Base-by-base conservation (phyloP, 2,329 filamentous ascomycete species). In the Lasiodiplodia theobromae region DNA sequence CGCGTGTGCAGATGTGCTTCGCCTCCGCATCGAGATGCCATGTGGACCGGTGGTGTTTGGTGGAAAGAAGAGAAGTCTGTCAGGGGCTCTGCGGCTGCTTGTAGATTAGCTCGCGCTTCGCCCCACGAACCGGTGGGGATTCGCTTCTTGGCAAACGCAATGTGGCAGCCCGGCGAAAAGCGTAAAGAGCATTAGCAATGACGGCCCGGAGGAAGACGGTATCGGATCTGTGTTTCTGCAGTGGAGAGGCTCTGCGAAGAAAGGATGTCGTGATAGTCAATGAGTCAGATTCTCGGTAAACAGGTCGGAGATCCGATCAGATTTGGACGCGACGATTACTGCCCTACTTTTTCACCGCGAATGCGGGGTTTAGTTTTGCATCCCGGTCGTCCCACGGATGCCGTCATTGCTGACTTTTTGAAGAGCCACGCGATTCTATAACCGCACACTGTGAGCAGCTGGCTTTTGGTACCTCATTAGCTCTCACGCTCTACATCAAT, bases 71-170 rank as follows among this genome's bases (percentile, higher is more conserved):
- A 63, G 31, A 25, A 44, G 38, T 6, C n/a, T 11, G 40, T 63
- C 58, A 63, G 58, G 58, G 58, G 58, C 40, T 63, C 40, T 49
- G 16, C 40, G 8, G 28, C 58, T 51, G 58, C 38, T 51, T 63
- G 11, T n/a, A 40, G 40, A 34, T 34, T 63, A 63, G 58, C 23
- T 28, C 18, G 58, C 40, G 18, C 40, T 49, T 4, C 23, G 12
- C 38, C 25, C 31, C 18, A 18, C 58, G 6, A n/a, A 7, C 11
- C 23, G 28, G 57, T 60, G 37, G 57, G 57, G 57, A 31, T 12
- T 47, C 21, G 37, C 6, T 12, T n/a, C 44, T 63, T 63, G 58
- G 58, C 58, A 8, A 11, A 51, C 16, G 58, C 58, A 51, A 21
- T 18, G 58, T 1, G 25, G 25, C 34, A 21, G 23, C 21, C 57